Evolutionary conservation across 805 yeast genomes (phyloP).

Genomic region (Saccharomycopsis sp.): DNA sequence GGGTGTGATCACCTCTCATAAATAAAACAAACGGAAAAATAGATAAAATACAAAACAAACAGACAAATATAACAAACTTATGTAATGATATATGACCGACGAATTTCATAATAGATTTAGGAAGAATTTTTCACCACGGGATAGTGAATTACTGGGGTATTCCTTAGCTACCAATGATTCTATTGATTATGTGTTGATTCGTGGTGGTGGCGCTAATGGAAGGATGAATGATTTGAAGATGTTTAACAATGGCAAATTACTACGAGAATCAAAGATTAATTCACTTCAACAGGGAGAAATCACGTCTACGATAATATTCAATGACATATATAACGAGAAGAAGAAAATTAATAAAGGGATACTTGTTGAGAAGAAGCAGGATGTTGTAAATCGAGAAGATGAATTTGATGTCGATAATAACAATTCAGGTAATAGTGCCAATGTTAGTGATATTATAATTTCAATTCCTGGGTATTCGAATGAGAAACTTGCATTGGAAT

Average conservation of each 20-base stretch:
- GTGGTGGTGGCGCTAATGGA: background rate
- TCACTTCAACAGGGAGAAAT: conserved; percentile 15
- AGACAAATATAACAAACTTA: no score
- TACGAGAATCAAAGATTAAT: conserved; percentile 13
- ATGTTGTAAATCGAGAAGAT: no score
- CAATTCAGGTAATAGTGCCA: background rate
- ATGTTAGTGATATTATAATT: conserved; percentile 8
- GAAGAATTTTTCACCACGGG: background rate
- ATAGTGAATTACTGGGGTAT: background rate
- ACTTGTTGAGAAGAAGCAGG: background rate
- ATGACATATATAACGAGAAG: conserved; percentile 16
- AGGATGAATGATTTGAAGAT: conserved; percentile 5
- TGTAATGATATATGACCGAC: background rate
- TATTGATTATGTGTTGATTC: background rate
- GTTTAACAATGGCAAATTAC: conserved; percentile 15
- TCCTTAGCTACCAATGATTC: background rate
- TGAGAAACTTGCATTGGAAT: conserved; percentile 1
- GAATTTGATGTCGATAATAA: no score
- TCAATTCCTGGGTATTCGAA: conserved; percentile 14
- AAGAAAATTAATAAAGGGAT: background rate
- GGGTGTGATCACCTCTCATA: background rate
- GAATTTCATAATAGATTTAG: background rate
- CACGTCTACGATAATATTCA: conserved; percentile 15
- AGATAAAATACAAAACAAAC: no score
- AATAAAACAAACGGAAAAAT: background rate